Evolutionary conservation across 192 early-diverging fungal species (phyloP), one percentile per base, ranked within the genome.

Genomic region (Pecoramyces ruminantium): DNA sequence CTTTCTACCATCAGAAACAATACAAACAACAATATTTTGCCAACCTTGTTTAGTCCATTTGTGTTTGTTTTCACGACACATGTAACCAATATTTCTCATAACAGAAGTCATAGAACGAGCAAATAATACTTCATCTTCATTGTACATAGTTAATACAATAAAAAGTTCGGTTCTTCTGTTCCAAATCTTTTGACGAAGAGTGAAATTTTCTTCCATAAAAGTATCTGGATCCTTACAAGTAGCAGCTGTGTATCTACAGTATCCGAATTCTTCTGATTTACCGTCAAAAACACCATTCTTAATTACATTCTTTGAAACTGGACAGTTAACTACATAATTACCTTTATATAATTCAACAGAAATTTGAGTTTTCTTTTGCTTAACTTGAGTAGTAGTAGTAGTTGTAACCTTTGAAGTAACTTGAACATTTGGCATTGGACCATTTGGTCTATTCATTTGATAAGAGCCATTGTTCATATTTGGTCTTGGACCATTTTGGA

Each of bases 11-110:
- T 97, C 96, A 13, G 95, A 92, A 13, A 97, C 95, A 79, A 97
- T 93, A 85, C 93, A 95, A 29, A 97, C 93, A n/a, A 95, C 92
- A 13, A 94, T 92, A 86, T 96, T 96, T 84, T 95, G 89, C 96
- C 96, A 97, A 25, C 92, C 93, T 38, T 95, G 86, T 42, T 8
- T 82, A 4, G 17, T 83, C 84, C 58, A 27, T 38, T 85, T 83
- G 38, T 82, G 27, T 84, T 85, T 79, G 85, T 87, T 79, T 93
- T 93, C 21, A 51, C 42, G 42, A 51, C 93, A 94, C 83, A 98
- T 84, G 84, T 98, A 93, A 29, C 88, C 86, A 88, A 98, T 95
- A 88, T 98, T 98, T 84, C 94, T 93, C 89, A 93, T 92, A 29
- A 96, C 90, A 8, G 93, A 92, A 42, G 90, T 83, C 92, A 96